Evolutionary conservation across 2,329 filamentous ascomycete species (phyloP).

Genomic region (Plectosphaerella cucumerina): DNA sequence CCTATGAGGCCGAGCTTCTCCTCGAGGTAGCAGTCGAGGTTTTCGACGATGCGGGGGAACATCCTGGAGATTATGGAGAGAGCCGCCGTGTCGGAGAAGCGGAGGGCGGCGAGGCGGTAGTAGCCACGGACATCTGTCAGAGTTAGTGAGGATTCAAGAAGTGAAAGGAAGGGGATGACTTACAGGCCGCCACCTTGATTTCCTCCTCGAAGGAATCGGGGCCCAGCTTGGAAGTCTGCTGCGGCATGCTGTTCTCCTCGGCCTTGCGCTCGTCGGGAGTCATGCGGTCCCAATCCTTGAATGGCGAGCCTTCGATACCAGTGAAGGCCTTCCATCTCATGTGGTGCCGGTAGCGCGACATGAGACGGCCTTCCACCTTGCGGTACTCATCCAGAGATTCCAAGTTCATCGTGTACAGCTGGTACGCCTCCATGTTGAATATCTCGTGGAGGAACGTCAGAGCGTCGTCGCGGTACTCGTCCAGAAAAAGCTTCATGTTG

Average conservation of each 20-base stretch:
- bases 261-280: slow-evolving; percentile 41
- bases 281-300: slow-evolving; percentile 38
- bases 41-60: slow-evolving; percentile 37
- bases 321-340: slow-evolving; percentile 41
- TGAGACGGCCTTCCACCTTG: slow-evolving; percentile 37
- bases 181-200: slow-evolving; percentile 50
- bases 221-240: slow-evolving; percentile 43
- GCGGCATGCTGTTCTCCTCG: slow-evolving; percentile 37
- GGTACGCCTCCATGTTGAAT: slow-evolving; percentile 48
- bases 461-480: slow-evolving; percentile 30
- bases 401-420: slow-evolving; percentile 54
- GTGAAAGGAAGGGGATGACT: no score
- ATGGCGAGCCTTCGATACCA: neutral
- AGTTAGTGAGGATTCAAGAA: no score
- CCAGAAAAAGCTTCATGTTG: slow-evolving; percentile 41
- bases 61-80: slow-evolving; percentile 45
- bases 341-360: slow-evolving; percentile 44
- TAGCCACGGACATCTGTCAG: slow-evolving; percentile 56
- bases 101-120: slow-evolving; percentile 61
- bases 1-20: slow-evolving; percentile 35
- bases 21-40: slow-evolving; percentile 38
- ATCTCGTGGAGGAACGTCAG: slow-evolving; percentile 34
- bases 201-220: slow-evolving; percentile 57
- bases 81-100: slow-evolving; percentile 56
- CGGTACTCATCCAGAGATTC: slow-evolving; percentile 42